These are phyloP conservation scores for Forsythia suspensa DNA, from an alignment of 257 asterid genomes.

Conservation along the genomic window DNA sequence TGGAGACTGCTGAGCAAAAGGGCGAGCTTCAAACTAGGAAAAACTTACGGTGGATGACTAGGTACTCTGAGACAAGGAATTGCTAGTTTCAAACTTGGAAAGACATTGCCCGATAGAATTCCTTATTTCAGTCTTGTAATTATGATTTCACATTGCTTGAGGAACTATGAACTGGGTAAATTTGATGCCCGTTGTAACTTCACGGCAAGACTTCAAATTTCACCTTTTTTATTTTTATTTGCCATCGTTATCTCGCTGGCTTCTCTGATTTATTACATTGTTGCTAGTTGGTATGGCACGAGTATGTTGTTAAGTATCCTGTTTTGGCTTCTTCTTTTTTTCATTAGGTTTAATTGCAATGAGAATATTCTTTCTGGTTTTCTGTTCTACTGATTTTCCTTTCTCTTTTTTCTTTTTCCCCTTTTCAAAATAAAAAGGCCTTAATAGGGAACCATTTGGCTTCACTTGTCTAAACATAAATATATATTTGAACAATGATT, in stretches of 20 bases:
- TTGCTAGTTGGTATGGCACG: not conserved
- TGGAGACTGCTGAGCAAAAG: not conserved
- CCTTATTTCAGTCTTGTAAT: conserved; percentile 16
- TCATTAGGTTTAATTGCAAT: too few relatives aligned
- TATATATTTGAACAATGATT: too few relatives aligned
- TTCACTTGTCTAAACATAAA: too few relatives aligned
- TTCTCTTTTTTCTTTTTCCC: too few relatives aligned
- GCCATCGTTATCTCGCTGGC: not conserved
- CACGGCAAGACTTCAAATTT: not conserved
- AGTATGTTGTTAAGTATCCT: too few relatives aligned
- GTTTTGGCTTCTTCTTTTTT: too few relatives aligned
- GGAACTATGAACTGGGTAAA: not conserved
- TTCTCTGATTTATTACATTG: not conserved
- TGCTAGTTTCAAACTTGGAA: not conserved
- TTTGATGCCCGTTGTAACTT: not conserved
- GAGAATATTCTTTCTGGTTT: too few relatives aligned
- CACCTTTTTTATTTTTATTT: not conserved
- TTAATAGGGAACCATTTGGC: too few relatives aligned
- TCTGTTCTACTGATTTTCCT: too few relatives aligned
- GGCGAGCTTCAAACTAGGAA: not conserved
- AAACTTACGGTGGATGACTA: not conserved
- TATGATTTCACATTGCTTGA: conserved; percentile 19
- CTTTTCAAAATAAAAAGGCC: too few relatives aligned
- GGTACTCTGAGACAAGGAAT: conserved; percentile 8
- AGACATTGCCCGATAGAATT: not conserved